Evolutionary conservation across 176 grass and related monocot genomes (phyloP), one percentile per base, ranked within the genome.

Genomic region (Areca catechu): DNA sequence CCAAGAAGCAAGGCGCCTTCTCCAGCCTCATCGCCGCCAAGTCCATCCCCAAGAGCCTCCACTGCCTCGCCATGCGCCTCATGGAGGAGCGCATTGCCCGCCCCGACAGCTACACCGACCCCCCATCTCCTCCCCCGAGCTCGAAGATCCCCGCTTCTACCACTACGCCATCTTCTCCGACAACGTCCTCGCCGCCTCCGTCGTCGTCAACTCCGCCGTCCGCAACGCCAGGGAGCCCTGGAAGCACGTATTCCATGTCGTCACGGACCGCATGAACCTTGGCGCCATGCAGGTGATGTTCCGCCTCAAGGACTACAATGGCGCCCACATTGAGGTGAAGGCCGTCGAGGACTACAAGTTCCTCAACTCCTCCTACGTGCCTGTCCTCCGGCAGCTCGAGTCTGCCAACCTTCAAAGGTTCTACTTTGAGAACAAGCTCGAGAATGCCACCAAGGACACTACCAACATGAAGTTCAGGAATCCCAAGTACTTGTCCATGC

Each of bases 401-500:
- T 98, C 93, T 4, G 87, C 93, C 20, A 98, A 92, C 54, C 84
- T 98, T 29, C 87, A 92, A 58, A 77, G 83, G 22, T 98, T 98
- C 81, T 98, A 98, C 78, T 98, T 98, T 53, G 93, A 98, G 73
- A 98, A 98, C 70, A 98, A 98, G 75, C 83, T 98, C 67, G 93
- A 98, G 70, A 98, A 98, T 67, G 93, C 93, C 15, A 98, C 93
- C 48, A 98, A 98, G 72, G 93, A 98, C 79, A 89, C 93, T 37
- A 98, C 81, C 70, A 98, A 98, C 74, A 98, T 98, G 93, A 98
- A 98, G 76, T 98, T 92, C 68, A 82, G 93, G 67, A 98, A 98
- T 58, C 93, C 93, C 16, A 98, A 98, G 70, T 98, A 98, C 63
- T 76, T 98, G 6, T 98, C 93, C 0, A 98, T 98, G 87, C 81